Evolutionary conservation across 768 basidiomycete species (phyloP), one percentile per base, ranked within the genome.

Genomic region (Boletus fagicola): DNA sequence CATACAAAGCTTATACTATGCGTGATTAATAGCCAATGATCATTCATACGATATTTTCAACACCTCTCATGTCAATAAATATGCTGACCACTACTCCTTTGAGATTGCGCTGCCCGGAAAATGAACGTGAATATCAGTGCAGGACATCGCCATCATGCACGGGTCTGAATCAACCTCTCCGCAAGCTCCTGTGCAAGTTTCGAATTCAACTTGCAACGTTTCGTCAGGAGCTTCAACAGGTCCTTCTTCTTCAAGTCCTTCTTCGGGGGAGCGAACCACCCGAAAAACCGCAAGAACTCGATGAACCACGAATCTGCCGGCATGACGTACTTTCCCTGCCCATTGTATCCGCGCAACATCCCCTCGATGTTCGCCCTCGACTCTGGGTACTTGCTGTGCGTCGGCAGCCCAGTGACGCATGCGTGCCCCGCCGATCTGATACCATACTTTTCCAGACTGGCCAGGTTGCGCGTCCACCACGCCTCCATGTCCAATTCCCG

Each of bases 391-490:
- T 58, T 65, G 38, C 18, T 30, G 48, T 63, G 64, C 20, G 49
- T 44, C 10, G 59, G 57, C 11, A 64, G 53, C 6, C 63, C 68
- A 1, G 73, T 74, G 43, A 74, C 66, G 43, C 74, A 75, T 11
- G 72, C 73, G 28, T 73, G 70, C 4, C 61, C 70, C 0, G 60
- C 62, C 13, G 63, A 55, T 3, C 8, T 47, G 48, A 76, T 65
- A 0, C 65, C 62, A 31, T 65, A 64, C 12, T 36, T 60, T 26
- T 64, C 54, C 33, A 74, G 59, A 38, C 57, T 50, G 20, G 28
- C 10, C 39, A 53, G 1, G 40, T 75, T 73, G 47, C 65, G 57
- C 18, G 44, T 50, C 73, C 73, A 74, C 73, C 73, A 75, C 3
- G 28, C 57, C 2, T 75, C 65, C 74, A 75, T 72, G 35, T 54